Conservation (phyloP, 2,329 filamentous ascomycete genomes). For the Pseudogymnoascus pannorum region DNA sequence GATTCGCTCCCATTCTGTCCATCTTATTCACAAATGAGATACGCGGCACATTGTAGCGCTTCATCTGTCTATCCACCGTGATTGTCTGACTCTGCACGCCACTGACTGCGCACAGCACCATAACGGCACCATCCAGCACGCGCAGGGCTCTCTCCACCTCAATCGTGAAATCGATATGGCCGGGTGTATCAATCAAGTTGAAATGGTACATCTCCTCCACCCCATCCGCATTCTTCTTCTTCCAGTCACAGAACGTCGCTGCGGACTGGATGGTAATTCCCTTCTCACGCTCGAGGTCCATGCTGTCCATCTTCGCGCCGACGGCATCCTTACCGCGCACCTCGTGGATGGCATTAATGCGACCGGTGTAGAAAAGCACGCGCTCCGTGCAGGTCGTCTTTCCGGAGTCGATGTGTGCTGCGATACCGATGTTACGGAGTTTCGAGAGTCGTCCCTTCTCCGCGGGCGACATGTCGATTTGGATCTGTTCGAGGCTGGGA, state of each 20-base stretch:
- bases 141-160: slow-evolving; percentile 93
- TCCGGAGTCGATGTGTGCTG: slow-evolving; percentile 96
- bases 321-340: slow-evolving; percentile 91
- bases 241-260: slow-evolving; percentile 96
- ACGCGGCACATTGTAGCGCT: slow-evolving; percentile 90
- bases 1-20: slow-evolving; percentile 97
- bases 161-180: slow-evolving; percentile 98
- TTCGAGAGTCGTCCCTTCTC: slow-evolving; percentile 71
- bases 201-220: slow-evolving; percentile 90
- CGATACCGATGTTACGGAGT: slow-evolving; percentile 97
- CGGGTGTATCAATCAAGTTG: slow-evolving; percentile 97
- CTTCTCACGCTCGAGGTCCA: slow-evolving; percentile 97
- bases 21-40: slow-evolving; percentile 99
- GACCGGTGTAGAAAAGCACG: slow-evolving; percentile 95
- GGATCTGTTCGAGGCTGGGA: slow-evolving; percentile 50
- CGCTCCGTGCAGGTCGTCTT: slow-evolving; percentile 96
- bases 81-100: slow-evolving; percentile 98
- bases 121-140: slow-evolving; percentile 92
- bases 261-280: slow-evolving; percentile 99
- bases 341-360: slow-evolving; percentile 95
- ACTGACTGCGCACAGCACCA: slow-evolving; percentile 96
- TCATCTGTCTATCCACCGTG: slow-evolving; percentile 97
- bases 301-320: slow-evolving; percentile 99
- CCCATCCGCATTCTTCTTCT: slow-evolving; percentile 68
- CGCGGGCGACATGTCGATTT: slow-evolving; percentile 70